Conservation (phyloP, 2,329 filamentous ascomycete genomes). For the Aspergillus phoenicis region DNA sequence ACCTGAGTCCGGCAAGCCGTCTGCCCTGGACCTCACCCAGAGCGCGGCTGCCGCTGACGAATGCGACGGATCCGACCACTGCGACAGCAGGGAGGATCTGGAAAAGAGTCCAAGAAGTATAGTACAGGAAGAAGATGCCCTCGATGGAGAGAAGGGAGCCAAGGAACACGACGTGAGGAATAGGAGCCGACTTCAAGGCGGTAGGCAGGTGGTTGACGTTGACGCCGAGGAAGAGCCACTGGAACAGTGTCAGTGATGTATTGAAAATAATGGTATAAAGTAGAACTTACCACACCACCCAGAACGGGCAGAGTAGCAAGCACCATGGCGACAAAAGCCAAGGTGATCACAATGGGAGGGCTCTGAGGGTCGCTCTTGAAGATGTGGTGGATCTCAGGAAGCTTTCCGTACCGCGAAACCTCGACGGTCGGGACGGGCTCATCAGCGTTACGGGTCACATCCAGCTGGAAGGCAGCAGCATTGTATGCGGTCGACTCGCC, state of each 20-base stretch:
- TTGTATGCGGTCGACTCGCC: slow-evolving; percentile 71
- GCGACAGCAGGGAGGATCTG: slow-evolving; percentile 76
- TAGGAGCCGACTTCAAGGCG: slow-evolving; percentile 73
- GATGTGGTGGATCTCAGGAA: slow-evolving; percentile 83
- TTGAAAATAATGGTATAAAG: background rate
- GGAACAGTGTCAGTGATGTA: slow-evolving; percentile 14
- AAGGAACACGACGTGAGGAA: slow-evolving; percentile 83
- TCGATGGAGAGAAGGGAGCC: slow-evolving; percentile 87
- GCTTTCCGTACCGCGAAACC: slow-evolving; percentile 80
- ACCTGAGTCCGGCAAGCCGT: slow-evolving; percentile 72
- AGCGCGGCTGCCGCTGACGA: slow-evolving; percentile 86
- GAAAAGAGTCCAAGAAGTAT: slow-evolving; percentile 88
- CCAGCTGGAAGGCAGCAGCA: slow-evolving; percentile 71
- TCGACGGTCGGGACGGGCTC: slow-evolving; percentile 63
- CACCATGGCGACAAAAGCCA: slow-evolving; percentile 75
- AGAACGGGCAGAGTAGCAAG: slow-evolving; percentile 73
- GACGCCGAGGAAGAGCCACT: slow-evolving; percentile 82
- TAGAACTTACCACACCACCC: slow-evolving; percentile 64
- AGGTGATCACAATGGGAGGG: slow-evolving; percentile 76
- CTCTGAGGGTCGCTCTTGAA: slow-evolving; percentile 80
- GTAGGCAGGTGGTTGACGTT: slow-evolving; percentile 78
- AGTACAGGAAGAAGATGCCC: slow-evolving; percentile 92
- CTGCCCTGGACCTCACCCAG: slow-evolving; percentile 90
- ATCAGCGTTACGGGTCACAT: slow-evolving; percentile 65
- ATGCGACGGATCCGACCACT: slow-evolving; percentile 69